A percentile compares a stretch with the other conserved stretches of the same genome.
Evolutionary conservation across 2,329 filamentous ascomycete genomes (phyloP).

Genomic region (Fusarium anthophilum): DNA sequence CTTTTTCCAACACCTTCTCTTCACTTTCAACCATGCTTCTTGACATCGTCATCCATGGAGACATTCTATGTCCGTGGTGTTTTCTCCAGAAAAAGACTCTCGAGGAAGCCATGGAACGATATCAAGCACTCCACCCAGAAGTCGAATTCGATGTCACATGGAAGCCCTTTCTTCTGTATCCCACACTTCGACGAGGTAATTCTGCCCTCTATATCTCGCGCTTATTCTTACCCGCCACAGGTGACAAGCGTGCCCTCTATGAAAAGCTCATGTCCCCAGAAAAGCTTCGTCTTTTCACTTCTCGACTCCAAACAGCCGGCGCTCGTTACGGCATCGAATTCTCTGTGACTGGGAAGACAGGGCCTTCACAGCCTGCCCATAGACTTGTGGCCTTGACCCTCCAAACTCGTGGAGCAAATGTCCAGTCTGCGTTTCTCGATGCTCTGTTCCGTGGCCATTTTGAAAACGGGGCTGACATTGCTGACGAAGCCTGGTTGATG

Average conservation of each 20-base stretch:
- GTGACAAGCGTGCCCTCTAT: slow-evolving; percentile 52
- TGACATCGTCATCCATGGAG: slow-evolving; percentile 58
- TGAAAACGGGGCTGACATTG: slow-evolving; percentile 53
- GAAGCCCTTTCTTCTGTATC: slow-evolving; percentile 58
- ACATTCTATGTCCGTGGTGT: slow-evolving; percentile 63
- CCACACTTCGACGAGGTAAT: slow-evolving; percentile 45
- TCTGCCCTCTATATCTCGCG: background rate
- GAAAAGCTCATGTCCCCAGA: slow-evolving; percentile 42
- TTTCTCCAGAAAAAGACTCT: slow-evolving; percentile 60
- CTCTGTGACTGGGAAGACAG: slow-evolving; percentile 53
- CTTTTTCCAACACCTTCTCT: background rate
- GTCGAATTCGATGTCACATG: slow-evolving; percentile 58
- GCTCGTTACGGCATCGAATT: slow-evolving; percentile 52
- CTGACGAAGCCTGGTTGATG: slow-evolving; percentile 52
- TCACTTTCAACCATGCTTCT: slow-evolving; percentile 24
- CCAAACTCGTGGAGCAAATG: slow-evolving; percentile 39
- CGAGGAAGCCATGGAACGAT: slow-evolving; percentile 55
- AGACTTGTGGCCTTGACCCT: slow-evolving; percentile 57
- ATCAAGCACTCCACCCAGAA: slow-evolving; percentile 52
- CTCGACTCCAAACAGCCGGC: slow-evolving; percentile 47
- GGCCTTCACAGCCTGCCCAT: slow-evolving; percentile 57
- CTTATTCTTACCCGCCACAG: slow-evolving; percentile 10
- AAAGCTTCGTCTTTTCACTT: slow-evolving; percentile 42
- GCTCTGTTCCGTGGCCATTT: slow-evolving; percentile 56
- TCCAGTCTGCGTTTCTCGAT: slow-evolving; percentile 54